Conservation (phyloP, 78 protist species). For the Dictyostelium firmibasis region DNA sequence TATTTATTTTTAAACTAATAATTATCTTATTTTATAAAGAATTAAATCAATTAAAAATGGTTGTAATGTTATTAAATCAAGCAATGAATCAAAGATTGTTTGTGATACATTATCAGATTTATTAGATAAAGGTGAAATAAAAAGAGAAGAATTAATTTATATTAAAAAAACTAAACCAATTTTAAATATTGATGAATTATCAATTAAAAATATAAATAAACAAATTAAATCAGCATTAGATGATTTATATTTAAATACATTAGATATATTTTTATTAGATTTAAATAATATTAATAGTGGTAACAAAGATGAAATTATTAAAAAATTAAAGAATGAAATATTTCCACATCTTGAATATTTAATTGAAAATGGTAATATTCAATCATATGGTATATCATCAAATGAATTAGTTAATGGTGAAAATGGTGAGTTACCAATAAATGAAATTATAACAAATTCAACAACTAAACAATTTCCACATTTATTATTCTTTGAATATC, state of each 20-base stretch:
- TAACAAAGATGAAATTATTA: neutral
- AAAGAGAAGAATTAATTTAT: neutral
- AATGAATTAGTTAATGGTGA: neutral
- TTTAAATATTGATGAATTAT: neutral
- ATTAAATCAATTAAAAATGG: constrained; percentile 63
- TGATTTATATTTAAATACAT: neutral
- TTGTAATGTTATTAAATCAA: constrained; percentile 47
- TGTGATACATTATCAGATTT: neutral
- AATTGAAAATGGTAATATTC: constrained; percentile 10
- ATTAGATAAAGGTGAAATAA: neutral
- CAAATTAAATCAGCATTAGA: neutral
- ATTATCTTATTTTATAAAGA: too few relatives aligned
- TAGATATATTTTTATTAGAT: constrained; percentile 3
- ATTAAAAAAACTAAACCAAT: constrained; percentile 20
- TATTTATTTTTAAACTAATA: neutral
- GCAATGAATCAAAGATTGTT: constrained; percentile 6
- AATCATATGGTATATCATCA: constrained; percentile 51
- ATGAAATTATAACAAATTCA: neutral
- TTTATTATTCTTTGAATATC: constrained; percentile 34
- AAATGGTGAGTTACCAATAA: neutral
- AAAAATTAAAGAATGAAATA: neutral
- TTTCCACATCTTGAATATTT: neutral
- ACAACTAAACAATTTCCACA: neutral
- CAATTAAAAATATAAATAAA: neutral
- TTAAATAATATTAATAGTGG: neutral